These are phyloP conservation scores for Beauveria australis DNA, from an alignment of 2,329 filamentous ascomycete species.

Conservation along the genomic window DNA sequence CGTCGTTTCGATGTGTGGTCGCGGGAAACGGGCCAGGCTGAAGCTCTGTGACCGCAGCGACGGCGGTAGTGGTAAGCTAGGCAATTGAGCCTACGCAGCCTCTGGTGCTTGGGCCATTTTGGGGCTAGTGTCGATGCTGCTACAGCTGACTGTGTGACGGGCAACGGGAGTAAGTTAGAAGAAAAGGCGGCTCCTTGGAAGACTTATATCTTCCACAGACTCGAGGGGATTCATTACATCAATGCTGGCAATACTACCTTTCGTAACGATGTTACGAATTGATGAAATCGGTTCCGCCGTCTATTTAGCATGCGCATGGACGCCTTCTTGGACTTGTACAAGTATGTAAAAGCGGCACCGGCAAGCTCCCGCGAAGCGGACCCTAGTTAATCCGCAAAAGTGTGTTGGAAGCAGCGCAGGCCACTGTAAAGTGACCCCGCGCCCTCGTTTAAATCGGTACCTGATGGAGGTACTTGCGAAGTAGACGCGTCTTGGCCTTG, in stretches of 20 bases:
- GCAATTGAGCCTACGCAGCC: constrained; percentile 11
- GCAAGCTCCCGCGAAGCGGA: neutral
- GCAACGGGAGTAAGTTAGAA: neutral
- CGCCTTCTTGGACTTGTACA: neutral
- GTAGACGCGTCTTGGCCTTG: constrained; percentile 3
- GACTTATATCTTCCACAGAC: no score
- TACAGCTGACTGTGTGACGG: neutral
- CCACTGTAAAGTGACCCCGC: neutral
- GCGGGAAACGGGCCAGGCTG: neutral
- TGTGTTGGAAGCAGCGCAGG: neutral
- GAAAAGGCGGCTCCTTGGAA: neutral
- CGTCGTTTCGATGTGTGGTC: neutral
- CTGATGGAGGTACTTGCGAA: neutral
- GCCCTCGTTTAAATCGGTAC: neutral
- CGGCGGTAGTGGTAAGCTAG: constrained; percentile 5
- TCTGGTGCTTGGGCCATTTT: neutral
- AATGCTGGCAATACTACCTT: no score
- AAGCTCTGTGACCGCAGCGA: constrained; percentile 8
- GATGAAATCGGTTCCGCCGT: no score
- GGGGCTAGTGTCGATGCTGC: neutral
- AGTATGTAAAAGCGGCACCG: neutral
- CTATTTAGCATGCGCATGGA: neutral
- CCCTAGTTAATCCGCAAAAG: constrained; percentile 8
- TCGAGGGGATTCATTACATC: no score
- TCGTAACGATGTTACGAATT: no score